phyloP scores from a whole-genome alignment of 257 asterid genomes.

The Solanum acaule region DNA sequence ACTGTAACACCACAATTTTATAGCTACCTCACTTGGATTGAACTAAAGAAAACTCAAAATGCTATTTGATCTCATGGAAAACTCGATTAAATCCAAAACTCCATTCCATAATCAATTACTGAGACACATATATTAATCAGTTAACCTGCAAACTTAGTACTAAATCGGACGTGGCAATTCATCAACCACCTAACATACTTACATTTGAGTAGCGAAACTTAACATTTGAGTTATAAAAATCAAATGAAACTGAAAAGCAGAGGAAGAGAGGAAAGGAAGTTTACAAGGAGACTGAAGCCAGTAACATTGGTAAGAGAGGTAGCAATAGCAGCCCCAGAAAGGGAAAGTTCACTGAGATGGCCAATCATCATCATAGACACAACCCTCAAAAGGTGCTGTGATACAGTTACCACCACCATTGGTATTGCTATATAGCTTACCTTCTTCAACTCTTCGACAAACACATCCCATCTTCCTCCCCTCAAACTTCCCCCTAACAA shows the following conservation, averaged over 20 bases:
- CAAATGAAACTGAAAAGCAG: background rate
- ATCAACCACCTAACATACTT: background rate
- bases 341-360: constrained; percentile 22
- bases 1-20: background rate
- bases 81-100: background rate
- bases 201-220: background rate
- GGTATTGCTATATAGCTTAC: constrained; percentile 20
- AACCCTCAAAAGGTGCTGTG: constrained; percentile 21
- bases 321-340: constrained; percentile 29
- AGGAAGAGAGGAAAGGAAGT: background rate
- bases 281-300: constrained; percentile 36
- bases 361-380: constrained; percentile 37
- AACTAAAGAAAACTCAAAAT: background rate
- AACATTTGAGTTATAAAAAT: background rate
- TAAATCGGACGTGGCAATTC: background rate
- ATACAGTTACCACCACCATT: constrained; percentile 28
- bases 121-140: background rate
- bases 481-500: background rate
- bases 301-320: constrained; percentile 33
- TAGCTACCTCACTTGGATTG: background rate
- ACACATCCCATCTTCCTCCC: constrained; percentile 2
- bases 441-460: constrained; percentile 9
- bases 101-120: background rate
- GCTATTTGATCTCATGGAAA: background rate
- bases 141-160: too few relatives aligned